Conservation (phyloP, 352 stramenopile species). For the Phytophthora cactorum region DNA sequence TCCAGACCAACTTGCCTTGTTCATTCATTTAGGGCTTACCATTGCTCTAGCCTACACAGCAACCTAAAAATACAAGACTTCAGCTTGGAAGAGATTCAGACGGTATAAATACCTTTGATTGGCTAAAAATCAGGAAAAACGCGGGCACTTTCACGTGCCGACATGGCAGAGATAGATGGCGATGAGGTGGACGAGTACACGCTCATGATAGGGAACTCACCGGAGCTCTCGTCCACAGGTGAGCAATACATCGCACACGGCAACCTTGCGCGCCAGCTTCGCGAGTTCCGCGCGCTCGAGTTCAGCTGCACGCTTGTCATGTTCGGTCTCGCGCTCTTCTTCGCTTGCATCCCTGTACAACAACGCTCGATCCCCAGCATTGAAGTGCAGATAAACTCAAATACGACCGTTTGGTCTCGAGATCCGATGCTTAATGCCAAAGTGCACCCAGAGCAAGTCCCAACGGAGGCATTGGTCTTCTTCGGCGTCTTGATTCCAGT, state of each 20-base stretch:
- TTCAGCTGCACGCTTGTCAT: slow-evolving; percentile 59
- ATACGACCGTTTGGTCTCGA: slow-evolving; percentile 46
- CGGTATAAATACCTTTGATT: slow-evolving; percentile 7
- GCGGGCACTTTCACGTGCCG: too few species aligned
- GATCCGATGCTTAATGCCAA: slow-evolving; percentile 59
- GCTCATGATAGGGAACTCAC: slow-evolving; percentile 25
- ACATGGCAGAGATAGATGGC: slow-evolving; percentile 14
- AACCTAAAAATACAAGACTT: not conserved
- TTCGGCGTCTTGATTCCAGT: slow-evolving; percentile 43
- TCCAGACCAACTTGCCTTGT: too few species aligned
- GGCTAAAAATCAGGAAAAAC: slow-evolving; percentile 3
- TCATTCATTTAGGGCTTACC: too few species aligned
- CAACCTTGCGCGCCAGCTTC: slow-evolving; percentile 8
- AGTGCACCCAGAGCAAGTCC: slow-evolving; percentile 53
- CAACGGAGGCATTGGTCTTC: slow-evolving; percentile 48
- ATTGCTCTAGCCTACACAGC: not conserved
- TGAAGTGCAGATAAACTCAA: slow-evolving; percentile 50
- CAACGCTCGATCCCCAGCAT: slow-evolving; percentile 54
- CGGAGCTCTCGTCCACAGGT: slow-evolving; percentile 9
- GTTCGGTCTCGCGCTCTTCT: slow-evolving; percentile 50
- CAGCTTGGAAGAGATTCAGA: not conserved
- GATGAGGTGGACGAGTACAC: slow-evolving; percentile 35
- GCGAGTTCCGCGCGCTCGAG: slow-evolving; percentile 57
- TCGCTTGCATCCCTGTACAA: slow-evolving; percentile 56
- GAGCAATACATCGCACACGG: slow-evolving; percentile 1